Base-by-base conservation (phyloP, 148 eudicot genomes). In the Heliosperma pusillum region DNA sequence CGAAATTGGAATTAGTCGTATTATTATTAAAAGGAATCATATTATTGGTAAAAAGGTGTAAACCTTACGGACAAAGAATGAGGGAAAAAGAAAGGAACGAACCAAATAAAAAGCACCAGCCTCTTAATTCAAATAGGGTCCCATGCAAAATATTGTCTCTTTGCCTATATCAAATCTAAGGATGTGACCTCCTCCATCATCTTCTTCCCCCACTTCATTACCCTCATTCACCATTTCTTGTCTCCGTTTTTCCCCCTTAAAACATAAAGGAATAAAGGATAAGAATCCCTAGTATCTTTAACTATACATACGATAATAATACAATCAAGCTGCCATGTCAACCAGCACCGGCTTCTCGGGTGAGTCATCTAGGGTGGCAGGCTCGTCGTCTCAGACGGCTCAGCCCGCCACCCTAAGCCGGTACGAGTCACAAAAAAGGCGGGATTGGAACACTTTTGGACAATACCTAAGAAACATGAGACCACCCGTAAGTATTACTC, bases 381-480 rank as follows among this genome's bases (percentile, higher is more conserved):
- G 78, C 20, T 61, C 77, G 7, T 61, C 77, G 7, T 68, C 40
- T 16, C 58, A 42, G 15, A 30, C 67, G 20, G 19, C 44, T 0
- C 70, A 56, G 19, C 66, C 79, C 9, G 75, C 76, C 7, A 78
- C 83, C 4, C 77, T 80, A 4, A 91, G 97, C 78, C 86, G 97
- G 1, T 91, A 91, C 66, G 97, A 91, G 80, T 88, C 97, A 0
- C 97, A 91, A 21, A 91, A 91, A 73, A 74, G 97, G 0, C 21
- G 97, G 3, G 97, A 91, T 55, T 91, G 97, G 97, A 91, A 91
- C 86, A 91, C 97, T 12, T 91, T 91, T 72, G 91, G 93, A 17
- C 97, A 91, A 73, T 91, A 87, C 82, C 75, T 91, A n/a, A 86
- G 84, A 77, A 91, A 88, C 78, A 89, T 87, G 65, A 81, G 91